phyloP scores from a whole-genome alignment of 2,329 filamentous ascomycete genomes.

The Arachnomyces sp. region DNA sequence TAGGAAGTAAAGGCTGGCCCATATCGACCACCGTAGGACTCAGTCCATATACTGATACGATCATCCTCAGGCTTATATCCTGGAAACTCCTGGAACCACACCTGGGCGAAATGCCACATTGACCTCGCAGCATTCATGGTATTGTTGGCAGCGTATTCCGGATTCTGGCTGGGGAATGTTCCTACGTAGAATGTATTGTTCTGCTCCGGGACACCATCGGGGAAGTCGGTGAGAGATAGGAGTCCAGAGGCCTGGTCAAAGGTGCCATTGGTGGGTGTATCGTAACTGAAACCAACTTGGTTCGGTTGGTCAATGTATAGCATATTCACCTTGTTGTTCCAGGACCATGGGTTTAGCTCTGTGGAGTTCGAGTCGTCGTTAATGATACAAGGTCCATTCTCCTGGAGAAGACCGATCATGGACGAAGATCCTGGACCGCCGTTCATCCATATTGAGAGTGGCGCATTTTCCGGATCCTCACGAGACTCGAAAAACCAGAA shows the following conservation, averaged over 20 bases:
- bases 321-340: slow-evolving; percentile 54
- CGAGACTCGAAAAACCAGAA: slow-evolving; percentile 44
- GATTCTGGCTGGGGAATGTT: slow-evolving; percentile 42
- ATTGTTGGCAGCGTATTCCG: slow-evolving; percentile 39
- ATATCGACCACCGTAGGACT: slow-evolving; percentile 40
- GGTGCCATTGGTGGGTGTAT: slow-evolving; percentile 33
- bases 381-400: slow-evolving; percentile 38
- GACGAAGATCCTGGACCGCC: slow-evolving; percentile 40
- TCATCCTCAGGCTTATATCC: slow-evolving; percentile 53
- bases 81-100: slow-evolving; percentile 56
- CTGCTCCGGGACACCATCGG: slow-evolving; percentile 30
- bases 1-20: slow-evolving; percentile 33
- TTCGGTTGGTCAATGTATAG: slow-evolving; percentile 63
- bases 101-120: slow-evolving; percentile 53
- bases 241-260: slow-evolving; percentile 20
- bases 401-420: slow-evolving; percentile 34
- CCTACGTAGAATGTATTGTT: slow-evolving; percentile 44
- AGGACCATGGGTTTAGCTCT: slow-evolving; percentile 44
- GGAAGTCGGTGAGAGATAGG: slow-evolving; percentile 21
- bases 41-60: slow-evolving; percentile 37
- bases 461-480: slow-evolving; percentile 36
- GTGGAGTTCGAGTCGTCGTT: slow-evolving; percentile 30
- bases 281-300: slow-evolving; percentile 52
- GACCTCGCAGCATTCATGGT: slow-evolving; percentile 47
- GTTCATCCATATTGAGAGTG: slow-evolving; percentile 39